These are phyloP conservation scores for Cadophora sp. DNA, from an alignment of 2,329 filamentous ascomycete species.

Conservation along the genomic window DNA sequence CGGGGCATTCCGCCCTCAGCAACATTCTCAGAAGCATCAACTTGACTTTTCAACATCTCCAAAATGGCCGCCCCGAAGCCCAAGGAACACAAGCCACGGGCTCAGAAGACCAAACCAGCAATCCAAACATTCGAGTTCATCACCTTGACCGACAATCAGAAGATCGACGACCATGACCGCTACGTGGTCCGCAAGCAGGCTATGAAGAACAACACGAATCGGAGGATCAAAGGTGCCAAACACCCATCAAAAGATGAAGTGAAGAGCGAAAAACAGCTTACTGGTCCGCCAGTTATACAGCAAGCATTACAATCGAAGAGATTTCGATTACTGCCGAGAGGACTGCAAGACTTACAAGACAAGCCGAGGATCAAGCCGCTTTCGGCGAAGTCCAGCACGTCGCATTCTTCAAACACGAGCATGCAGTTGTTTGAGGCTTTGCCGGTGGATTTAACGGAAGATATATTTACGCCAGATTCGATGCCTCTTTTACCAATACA, in stretches of 20 bases:
- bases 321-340: background rate
- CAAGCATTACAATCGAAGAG: slow-evolving; percentile 9
- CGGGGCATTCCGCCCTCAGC: too few relatives aligned
- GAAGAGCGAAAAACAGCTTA: background rate
- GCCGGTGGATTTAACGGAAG: background rate
- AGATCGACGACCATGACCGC: background rate
- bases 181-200: slow-evolving; percentile 8
- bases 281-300: slow-evolving; percentile 11
- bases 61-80: background rate
- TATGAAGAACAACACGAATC: slow-evolving; percentile 14
- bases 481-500: background rate
- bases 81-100: background rate
- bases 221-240: slow-evolving; percentile 14
- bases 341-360: slow-evolving; percentile 4
- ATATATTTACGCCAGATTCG: background rate
- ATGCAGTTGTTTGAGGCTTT: background rate
- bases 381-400: background rate
- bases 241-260: background rate
- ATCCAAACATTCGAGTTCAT: slow-evolving; percentile 8
- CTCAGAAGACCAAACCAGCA: background rate
- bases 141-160: slow-evolving; percentile 7
- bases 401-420: background rate
- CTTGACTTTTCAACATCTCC: background rate
- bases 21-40: background rate
- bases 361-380: background rate